These are phyloP conservation scores for Cylindrotheca fusiformis DNA, from an alignment of 108 stramenopile species.

Conservation along the genomic window DNA sequence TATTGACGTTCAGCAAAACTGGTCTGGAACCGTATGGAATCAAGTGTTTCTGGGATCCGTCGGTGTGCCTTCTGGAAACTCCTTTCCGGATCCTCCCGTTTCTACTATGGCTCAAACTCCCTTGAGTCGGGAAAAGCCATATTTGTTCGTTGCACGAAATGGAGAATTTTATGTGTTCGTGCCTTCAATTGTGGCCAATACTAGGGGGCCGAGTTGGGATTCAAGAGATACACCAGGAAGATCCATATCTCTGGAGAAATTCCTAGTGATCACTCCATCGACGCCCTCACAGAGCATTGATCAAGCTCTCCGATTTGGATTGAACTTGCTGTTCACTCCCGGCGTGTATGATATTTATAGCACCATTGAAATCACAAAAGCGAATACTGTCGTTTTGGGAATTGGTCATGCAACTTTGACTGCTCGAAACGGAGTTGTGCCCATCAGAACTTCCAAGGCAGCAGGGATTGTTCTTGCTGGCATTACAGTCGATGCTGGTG, in stretches of 20 bases:
- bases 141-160: background rate
- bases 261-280: background rate
- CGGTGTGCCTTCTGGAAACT: background rate
- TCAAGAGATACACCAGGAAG: background rate
- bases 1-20: background rate
- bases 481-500: slow-evolving; percentile 70
- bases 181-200: background rate
- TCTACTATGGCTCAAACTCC: background rate
- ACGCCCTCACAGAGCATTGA: background rate
- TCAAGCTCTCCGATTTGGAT: slow-evolving; percentile 25
- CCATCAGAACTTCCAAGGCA: background rate
- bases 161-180: background rate
- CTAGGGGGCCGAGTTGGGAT: background rate
- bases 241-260: background rate
- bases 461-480: slow-evolving; percentile 79
- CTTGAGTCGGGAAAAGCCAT: background rate
- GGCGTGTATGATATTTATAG: slow-evolving; percentile 61
- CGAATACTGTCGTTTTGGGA: slow-evolving; percentile 68
- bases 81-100: slow-evolving; percentile 6
- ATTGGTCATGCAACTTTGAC: slow-evolving; percentile 48
- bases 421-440: slow-evolving; percentile 58
- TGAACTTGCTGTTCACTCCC: slow-evolving; percentile 69
- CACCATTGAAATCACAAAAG: slow-evolving; percentile 41
- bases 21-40: slow-evolving; percentile 1
- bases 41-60: slow-evolving; percentile 1